A percentile compares a stretch with the other conserved stretches of the same genome.
These are phyloP conservation scores for Phytophthora ohioensis DNA, from an alignment of 352 stramenopile species.

Conservation along the genomic window DNA sequence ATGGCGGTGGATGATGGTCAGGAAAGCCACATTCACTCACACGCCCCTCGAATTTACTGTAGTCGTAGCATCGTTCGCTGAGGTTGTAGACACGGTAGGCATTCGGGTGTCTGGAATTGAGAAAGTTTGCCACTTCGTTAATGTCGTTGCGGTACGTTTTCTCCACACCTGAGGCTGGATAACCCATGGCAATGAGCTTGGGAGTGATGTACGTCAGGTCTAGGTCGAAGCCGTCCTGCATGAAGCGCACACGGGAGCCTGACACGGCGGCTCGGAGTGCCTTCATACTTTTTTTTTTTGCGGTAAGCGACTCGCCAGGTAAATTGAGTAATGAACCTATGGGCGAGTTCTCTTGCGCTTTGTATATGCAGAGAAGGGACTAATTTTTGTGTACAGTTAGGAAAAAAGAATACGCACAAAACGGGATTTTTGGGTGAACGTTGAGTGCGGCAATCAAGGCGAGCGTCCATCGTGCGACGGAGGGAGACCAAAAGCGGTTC, in stretches of 20 bases:
- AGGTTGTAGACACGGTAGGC: slow-evolving; percentile 87
- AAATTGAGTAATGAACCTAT: slow-evolving; percentile 29
- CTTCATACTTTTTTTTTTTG: slow-evolving; percentile 57
- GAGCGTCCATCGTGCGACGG: slow-evolving; percentile 11
- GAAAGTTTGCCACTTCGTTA: slow-evolving; percentile 71
- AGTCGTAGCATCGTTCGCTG: slow-evolving; percentile 85
- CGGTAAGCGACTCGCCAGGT: background rate
- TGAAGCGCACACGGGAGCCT: slow-evolving; percentile 85
- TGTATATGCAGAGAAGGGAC: background rate
- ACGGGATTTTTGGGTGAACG: slow-evolving; percentile 10
- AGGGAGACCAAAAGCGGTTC: background rate
- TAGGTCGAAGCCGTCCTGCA: slow-evolving; percentile 84
- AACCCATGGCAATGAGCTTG: slow-evolving; percentile 84
- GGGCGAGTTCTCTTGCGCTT: background rate
- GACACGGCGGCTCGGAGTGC: slow-evolving; percentile 79
- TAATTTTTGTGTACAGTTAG: slow-evolving; percentile 18
- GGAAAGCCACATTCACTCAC: slow-evolving; percentile 84
- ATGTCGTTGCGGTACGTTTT: slow-evolving; percentile 91
- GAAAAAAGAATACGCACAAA: slow-evolving; percentile 10
- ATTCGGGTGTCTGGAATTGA: slow-evolving; percentile 73
- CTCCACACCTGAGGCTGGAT: slow-evolving; percentile 82
- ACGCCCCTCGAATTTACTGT: slow-evolving; percentile 72
- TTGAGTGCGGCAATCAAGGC: background rate
- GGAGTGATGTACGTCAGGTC: slow-evolving; percentile 90
- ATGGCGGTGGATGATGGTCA: slow-evolving; percentile 81